Evolutionary conservation across 306 rosid species (phyloP), one percentile per base, ranked within the genome.

Genomic region (Pyrus pyrifolia): DNA sequence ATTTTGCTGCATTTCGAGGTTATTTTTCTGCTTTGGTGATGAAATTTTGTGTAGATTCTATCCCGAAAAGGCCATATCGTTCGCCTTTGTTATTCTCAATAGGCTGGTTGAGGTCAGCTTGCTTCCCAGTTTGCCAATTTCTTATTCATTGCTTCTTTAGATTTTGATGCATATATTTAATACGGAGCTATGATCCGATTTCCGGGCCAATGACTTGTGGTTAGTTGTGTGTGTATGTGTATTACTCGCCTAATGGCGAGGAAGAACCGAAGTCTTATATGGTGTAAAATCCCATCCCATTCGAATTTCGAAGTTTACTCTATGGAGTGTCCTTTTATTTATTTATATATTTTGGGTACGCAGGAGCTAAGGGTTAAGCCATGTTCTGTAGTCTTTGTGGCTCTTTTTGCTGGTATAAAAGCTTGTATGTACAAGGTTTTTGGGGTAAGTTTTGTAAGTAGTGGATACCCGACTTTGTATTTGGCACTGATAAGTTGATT

Each of bases 91-190:
- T 74, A 88, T 92, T 82, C 88, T 92, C 73, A 87, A 90, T 78
- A 97, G 89, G 87, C 97, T 95, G 80, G 85, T 88, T 52, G 85
- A 92, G 99, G 99, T 92, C 60, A 81, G 92, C 80, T 72, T 78
- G 57, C 35, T 51, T 35, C 44, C 72, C 59, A 45, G 61, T 64
- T 81, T 53, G 67, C 11, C 31, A 21, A 14, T n/a, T 62, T 18
- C 53, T 46, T 14, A 46, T 67, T 65, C 60, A 64, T 62, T 57
- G n/a, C 57, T 80, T 79, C 42, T 53, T 78, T 45, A 66, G 73
- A 68, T 71, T 35, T 72, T 74, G 71, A 67, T 68, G 76, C 51
- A 75, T 70, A 25, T 67, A 74, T 76, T 31, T 63, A 33, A 31
- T 42, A 10, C 71, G 51, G 72, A 77, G 53, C 78, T 72, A 21